Percentiles rank a stretch among this genome's conserved stretches.
phyloP scores from a whole-genome alignment of 805 yeast genomes.

The Blastobotrys mokoenaii region DNA sequence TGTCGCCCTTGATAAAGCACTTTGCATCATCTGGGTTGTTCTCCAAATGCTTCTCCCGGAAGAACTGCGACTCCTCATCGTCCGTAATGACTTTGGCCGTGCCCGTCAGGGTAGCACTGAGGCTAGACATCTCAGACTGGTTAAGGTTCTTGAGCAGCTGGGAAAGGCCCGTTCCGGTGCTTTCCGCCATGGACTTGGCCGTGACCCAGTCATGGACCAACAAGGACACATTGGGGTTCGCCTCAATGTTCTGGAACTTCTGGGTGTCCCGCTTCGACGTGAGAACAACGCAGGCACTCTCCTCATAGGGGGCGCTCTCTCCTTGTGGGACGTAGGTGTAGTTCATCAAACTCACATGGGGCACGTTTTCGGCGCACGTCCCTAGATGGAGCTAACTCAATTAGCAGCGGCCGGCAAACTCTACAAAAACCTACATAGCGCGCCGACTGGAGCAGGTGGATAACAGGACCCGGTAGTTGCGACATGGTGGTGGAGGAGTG shows the following conservation, averaged over 20 bases:
- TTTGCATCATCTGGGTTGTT: slow-evolving; percentile 49
- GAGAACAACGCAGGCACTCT: slow-evolving; percentile 47
- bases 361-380: slow-evolving; percentile 63
- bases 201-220: slow-evolving; percentile 89
- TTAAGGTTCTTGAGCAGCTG: slow-evolving; percentile 68
- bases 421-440: slow-evolving; percentile 9
- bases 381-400: slow-evolving; percentile 59
- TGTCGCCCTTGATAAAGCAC: slow-evolving; percentile 52
- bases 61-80: slow-evolving; percentile 47
- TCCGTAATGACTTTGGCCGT: slow-evolving; percentile 48
- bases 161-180: slow-evolving; percentile 34
- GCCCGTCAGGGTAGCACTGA: slow-evolving; percentile 78
- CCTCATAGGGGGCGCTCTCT: slow-evolving; percentile 28
- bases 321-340: slow-evolving; percentile 51
- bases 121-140: slow-evolving; percentile 67
- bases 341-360: slow-evolving; percentile 89
- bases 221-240: slow-evolving; percentile 72
- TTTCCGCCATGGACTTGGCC: slow-evolving; percentile 33
- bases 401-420: neutral
- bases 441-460: slow-evolving; percentile 8
- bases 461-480: slow-evolving; percentile 7
- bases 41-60: slow-evolving; percentile 50
- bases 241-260: slow-evolving; percentile 59
- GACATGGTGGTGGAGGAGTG: neutral
- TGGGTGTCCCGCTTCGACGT: slow-evolving; percentile 66